A percentile compares a stretch with the other conserved stretches of the same genome.
These are phyloP conservation scores for Moesziomyces parantarcticus DNA, from an alignment of 1,284 basidiomycete species.

Conservation along the genomic window DNA sequence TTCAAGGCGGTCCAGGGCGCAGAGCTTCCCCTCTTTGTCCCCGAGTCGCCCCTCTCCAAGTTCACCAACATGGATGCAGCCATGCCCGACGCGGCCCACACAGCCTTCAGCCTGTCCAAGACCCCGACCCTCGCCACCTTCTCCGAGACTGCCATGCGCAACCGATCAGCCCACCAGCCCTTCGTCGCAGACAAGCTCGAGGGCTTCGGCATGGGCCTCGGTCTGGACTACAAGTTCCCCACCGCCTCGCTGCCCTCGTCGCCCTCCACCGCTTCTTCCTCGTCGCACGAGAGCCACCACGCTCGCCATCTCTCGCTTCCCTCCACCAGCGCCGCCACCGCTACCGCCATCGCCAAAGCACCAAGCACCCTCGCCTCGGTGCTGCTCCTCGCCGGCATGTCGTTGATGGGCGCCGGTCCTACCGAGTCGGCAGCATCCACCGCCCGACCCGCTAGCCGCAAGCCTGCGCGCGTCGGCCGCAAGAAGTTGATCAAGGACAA, in stretches of 20 bases:
- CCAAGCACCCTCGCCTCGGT: constrained; percentile 25
- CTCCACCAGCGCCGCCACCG: constrained; percentile 4
- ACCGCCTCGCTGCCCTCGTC: constrained; percentile 37
- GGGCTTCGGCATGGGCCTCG: constrained; percentile 25
- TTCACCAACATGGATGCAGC: constrained; percentile 19
- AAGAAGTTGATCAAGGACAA: constrained; percentile 2
- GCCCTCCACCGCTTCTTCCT: constrained; percentile 40
- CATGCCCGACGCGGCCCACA: constrained; percentile 24
- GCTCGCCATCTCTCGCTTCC: constrained; percentile 15
- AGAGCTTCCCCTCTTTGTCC: constrained; percentile 40
- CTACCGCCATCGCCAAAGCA: constrained; percentile 6
- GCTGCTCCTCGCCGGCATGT: constrained; percentile 33
- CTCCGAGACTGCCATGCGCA: constrained; percentile 35
- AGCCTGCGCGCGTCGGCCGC: constrained; percentile 22
- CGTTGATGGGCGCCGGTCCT: constrained; percentile 31
- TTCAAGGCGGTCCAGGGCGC: constrained; percentile 33
- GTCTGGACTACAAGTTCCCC: constrained; percentile 38
- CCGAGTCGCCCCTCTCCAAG: constrained; percentile 45
- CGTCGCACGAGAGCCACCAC: constrained; percentile 22
- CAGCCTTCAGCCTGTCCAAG: constrained; percentile 33
- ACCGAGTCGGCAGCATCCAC: constrained; percentile 15
- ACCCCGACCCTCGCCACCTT: constrained; percentile 48
- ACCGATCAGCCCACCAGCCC: constrained; percentile 18
- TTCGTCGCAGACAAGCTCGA: constrained; percentile 12
- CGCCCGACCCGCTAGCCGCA: constrained; percentile 15